Evolutionary conservation across 1,284 basidiomycete genomes (phyloP), one percentile per base, ranked within the genome.

Genomic region (Ceraceosorus guamensis): DNA sequence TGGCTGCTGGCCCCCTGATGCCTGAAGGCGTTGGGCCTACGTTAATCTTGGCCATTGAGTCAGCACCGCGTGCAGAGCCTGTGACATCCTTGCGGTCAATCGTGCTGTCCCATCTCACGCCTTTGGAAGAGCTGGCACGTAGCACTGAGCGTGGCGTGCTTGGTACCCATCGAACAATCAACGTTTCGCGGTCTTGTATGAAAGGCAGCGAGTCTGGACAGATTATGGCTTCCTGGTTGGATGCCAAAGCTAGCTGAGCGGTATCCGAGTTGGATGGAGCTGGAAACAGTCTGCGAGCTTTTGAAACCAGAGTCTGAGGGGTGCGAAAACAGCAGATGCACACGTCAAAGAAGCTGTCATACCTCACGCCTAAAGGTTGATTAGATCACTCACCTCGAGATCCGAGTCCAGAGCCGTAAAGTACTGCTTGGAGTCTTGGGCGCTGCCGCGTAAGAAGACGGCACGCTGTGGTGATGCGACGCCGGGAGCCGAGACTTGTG

Each of bases 101-200:
- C 37, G 37, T n/a, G n/a, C 37, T 8, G 37, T n/a, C n/a, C 8
- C 8, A n/a, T 8, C 37, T 41, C 37, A n/a, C 37, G 37, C 8
- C 37, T 8, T 8, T 8, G 8, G 37, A 8, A n/a, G 37, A 8
- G 37, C 8, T n/a, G 37, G 37, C 37, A 41, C 8, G 37, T n/a
- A n/a, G 37, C 8, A n/a, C 37, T 8, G 37, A 8, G 37, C 59
- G 61, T 35, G 60, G 64, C 3, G 67, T 68, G 14, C 66, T 60
- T 8, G 67, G 59, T 1, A 59, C 55, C 72, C 72, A 74, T n/a
- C 69, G 66, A 35, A 74, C 63, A 34, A 68, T 61, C 18, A 74
- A 52, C 6, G 71, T 55, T 43, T 74, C 72, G 18, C 72, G 60
- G 46, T 74, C 72, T 47, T 67, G 63, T 6, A 74, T 57, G 46